phyloP scores from a whole-genome alignment of 805 yeast genomes.

The Saccharomycopsis selenospora region DNA sequence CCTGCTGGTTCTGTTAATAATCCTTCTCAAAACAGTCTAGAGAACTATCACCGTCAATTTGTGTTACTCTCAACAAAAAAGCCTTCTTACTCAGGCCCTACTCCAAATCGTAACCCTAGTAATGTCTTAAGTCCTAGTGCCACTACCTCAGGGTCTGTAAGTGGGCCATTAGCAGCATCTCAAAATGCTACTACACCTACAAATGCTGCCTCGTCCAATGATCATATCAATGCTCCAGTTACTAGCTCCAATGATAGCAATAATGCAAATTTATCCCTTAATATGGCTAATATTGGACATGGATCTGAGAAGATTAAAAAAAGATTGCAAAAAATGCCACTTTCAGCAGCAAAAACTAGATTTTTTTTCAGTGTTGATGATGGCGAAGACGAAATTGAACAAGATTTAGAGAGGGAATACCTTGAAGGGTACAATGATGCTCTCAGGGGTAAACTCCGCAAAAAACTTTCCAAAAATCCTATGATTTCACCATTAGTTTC shows the following conservation, averaged over 20 bases:
- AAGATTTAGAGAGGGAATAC: constrained; percentile 51
- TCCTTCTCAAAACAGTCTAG: background rate
- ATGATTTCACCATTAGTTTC: constrained; percentile 11
- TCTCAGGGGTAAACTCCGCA: constrained; percentile 38
- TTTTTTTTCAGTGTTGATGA: constrained; percentile 73
- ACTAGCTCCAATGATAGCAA: too few species aligned
- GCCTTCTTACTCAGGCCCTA: constrained; percentile 1
- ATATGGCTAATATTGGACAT: too few species aligned
- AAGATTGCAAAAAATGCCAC: constrained; percentile 14
- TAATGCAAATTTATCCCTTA: too few species aligned
- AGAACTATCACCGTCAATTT: background rate
- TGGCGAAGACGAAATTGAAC: constrained; percentile 64
- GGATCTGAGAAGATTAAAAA: constrained; percentile 1
- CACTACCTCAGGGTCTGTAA: background rate
- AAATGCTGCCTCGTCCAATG: too few species aligned
- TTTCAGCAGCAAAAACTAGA: constrained; percentile 18
- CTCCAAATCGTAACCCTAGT: constrained; percentile 1
- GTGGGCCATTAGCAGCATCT: too few species aligned
- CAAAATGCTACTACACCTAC: too few species aligned
- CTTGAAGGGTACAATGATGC: constrained; percentile 73
- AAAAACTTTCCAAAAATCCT: constrained; percentile 26
- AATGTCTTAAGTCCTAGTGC: background rate
- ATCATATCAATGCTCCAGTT: too few species aligned
- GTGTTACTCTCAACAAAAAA: background rate
- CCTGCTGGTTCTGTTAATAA: background rate